These are phyloP conservation scores for Russula sp. DNA, from an alignment of 768 basidiomycete genomes.

Conservation along the genomic window DNA sequence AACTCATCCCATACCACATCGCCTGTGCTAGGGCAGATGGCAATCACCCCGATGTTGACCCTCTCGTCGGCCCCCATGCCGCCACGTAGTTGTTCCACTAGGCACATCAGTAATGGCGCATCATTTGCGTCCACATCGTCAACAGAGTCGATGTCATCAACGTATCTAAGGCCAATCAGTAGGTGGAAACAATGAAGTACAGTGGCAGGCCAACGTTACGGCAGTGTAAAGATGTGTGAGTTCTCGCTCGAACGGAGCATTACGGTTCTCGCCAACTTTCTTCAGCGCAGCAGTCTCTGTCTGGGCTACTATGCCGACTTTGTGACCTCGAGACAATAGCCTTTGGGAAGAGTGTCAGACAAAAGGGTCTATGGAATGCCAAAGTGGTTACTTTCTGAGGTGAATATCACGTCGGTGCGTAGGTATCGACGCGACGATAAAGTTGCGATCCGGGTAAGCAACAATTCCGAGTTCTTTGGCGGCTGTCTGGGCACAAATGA, in stretches of 20 bases:
- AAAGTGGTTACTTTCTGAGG: conserved; percentile 57
- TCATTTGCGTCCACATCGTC: conserved; percentile 51
- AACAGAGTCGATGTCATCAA: conserved; percentile 68
- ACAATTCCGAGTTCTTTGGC: conserved; percentile 74
- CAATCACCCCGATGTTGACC: conserved; percentile 59
- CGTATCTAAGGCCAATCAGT: conserved; percentile 46
- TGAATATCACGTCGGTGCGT: conserved; percentile 59
- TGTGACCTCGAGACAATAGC: conserved; percentile 68
- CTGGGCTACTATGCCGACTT: conserved; percentile 79
- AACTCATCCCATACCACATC: conserved; percentile 94
- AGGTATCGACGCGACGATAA: conserved; percentile 70
- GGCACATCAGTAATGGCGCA: conserved; percentile 66
- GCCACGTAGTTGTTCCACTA: conserved; percentile 51
- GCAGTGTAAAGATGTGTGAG: conserved; percentile 79
- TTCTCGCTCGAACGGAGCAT: conserved; percentile 63
- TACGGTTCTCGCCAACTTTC: conserved; percentile 69
- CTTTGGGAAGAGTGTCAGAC: conserved; percentile 31
- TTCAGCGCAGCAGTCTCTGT: conserved; percentile 86
- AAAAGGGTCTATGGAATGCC: background rate
- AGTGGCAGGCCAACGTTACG: conserved; percentile 56
- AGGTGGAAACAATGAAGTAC: background rate
- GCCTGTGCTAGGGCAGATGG: conserved; percentile 80
- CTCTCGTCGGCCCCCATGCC: conserved; percentile 39
- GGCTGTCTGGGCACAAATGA: conserved; percentile 38
- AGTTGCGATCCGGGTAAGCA: conserved; percentile 63